phyloP scores from a whole-genome alignment of 2,329 filamentous ascomycete genomes.

The Geoglossum cookeanum region DNA sequence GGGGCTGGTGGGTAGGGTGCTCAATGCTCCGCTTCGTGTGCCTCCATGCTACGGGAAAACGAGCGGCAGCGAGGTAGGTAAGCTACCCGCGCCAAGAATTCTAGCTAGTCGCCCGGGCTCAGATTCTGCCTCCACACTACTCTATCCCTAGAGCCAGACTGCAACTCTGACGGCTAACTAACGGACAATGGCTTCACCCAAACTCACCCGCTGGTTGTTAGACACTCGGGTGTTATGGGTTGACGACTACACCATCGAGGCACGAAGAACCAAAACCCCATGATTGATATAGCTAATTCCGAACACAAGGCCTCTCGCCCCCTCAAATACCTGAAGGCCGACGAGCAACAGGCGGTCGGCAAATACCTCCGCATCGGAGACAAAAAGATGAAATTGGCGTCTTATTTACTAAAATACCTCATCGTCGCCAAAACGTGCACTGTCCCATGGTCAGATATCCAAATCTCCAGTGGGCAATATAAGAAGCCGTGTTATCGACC shows the following conservation, averaged over 20 bases:
- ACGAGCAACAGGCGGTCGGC: slow-evolving; percentile 38
- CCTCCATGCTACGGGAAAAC: too few species aligned
- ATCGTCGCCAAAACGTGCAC: slow-evolving; percentile 39
- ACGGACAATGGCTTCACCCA: neutral
- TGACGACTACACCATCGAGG: neutral
- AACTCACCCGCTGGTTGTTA: slow-evolving; percentile 1
- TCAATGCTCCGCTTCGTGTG: too few species aligned
- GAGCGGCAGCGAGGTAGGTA: too few species aligned
- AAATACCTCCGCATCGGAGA: slow-evolving; percentile 49
- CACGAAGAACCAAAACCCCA: neutral
- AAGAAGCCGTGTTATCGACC: slow-evolving; percentile 30
- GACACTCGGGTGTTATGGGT: neutral
- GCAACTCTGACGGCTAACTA: neutral
- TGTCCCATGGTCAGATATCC: slow-evolving; percentile 41
- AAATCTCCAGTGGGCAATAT: slow-evolving; percentile 34
- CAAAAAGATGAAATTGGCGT: slow-evolving; percentile 55
- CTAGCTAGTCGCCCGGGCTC: too few species aligned
- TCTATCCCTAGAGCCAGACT: too few species aligned
- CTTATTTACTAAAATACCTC: slow-evolving; percentile 54
- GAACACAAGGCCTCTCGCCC: neutral
- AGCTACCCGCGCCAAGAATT: too few species aligned
- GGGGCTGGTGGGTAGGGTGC: too few species aligned
- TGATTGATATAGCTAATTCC: neutral
- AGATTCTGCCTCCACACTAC: too few species aligned
- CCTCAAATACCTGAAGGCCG: slow-evolving; percentile 21